phyloP scores from a whole-genome alignment of 192 early-diverging fungal genomes.

The Haplosporangium gracile region DNA sequence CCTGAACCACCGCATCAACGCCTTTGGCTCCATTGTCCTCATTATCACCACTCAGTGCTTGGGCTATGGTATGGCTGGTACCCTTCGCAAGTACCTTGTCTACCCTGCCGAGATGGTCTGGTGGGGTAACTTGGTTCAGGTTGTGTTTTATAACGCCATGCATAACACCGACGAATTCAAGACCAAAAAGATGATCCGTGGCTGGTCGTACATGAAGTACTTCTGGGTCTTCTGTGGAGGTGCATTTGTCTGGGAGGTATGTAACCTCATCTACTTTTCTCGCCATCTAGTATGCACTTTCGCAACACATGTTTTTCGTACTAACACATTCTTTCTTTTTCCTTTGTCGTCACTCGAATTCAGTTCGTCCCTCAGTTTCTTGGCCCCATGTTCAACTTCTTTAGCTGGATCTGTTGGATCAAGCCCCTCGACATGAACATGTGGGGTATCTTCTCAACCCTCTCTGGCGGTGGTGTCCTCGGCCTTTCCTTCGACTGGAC shows the following conservation, averaged over 20 bases:
- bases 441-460: constrained; percentile 43
- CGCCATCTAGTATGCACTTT: too few relatives aligned
- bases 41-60: constrained; percentile 74
- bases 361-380: constrained; percentile 58
- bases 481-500: constrained; percentile 83
- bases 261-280: not conserved
- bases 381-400: constrained; percentile 37
- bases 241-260: constrained; percentile 53
- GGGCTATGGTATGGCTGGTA: constrained; percentile 79
- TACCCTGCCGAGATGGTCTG: constrained; percentile 89
- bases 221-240: constrained; percentile 55
- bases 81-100: constrained; percentile 82
- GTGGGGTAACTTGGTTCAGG: constrained; percentile 79
- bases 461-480: constrained; percentile 72
- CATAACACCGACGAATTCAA: constrained; percentile 49
- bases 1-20: constrained; percentile 33
- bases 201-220: too few relatives aligned
- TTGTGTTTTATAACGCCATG: constrained; percentile 63
- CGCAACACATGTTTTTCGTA: too few relatives aligned
- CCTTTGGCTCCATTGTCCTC: constrained; percentile 47
- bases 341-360: not conserved
- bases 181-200: constrained; percentile 12
- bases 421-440: constrained; percentile 36
- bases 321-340: not conserved
- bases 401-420: constrained; percentile 50